These are phyloP conservation scores for Osmozyma mogii DNA, from an alignment of 805 yeast species.

Conservation along the genomic window DNA sequence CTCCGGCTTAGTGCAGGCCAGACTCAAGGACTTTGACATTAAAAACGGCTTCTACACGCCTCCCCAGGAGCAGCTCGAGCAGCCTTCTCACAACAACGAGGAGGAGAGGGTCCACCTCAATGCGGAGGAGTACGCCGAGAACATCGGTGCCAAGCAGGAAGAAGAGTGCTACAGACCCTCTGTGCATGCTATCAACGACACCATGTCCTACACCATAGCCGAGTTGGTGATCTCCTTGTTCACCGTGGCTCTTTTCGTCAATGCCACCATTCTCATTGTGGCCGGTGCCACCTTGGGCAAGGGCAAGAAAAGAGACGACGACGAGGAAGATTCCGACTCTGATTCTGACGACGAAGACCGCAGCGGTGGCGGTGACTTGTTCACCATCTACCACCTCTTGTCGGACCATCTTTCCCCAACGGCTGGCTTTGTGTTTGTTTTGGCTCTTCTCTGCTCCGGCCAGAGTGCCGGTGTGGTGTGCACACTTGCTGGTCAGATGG, in stretches of 20 bases:
- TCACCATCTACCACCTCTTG: conserved; percentile 69
- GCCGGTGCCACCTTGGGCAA: conserved; percentile 78
- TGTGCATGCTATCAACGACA: conserved; percentile 67
- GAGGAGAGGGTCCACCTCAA: background rate
- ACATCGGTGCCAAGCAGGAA: conserved; percentile 14
- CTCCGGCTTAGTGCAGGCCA: conserved; percentile 79
- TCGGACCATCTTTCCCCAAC: conserved; percentile 66
- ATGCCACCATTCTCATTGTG: conserved; percentile 81
- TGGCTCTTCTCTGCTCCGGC: conserved; percentile 86
- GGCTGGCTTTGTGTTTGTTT: conserved; percentile 84
- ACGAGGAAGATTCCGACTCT: conserved; percentile 10
- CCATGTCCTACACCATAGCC: conserved; percentile 72
- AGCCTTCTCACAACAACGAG: conserved; percentile 4
- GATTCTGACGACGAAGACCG: conserved; percentile 32
- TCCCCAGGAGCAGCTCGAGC: conserved; percentile 1
- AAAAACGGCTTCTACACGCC: conserved; percentile 50
- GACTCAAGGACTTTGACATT: conserved; percentile 67
- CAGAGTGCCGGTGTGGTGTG: conserved; percentile 93
- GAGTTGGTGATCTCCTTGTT: conserved; percentile 78
- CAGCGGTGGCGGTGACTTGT: conserved; percentile 56
- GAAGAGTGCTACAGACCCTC: conserved; percentile 58
- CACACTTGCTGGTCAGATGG: conserved; percentile 90
- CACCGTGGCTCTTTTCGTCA: conserved; percentile 87
- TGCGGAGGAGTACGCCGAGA: conserved; percentile 5
- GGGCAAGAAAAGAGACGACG: conserved; percentile 9